Evolutionary conservation across 257 asterid genomes (phyloP), one percentile per base, ranked within the genome.

Genomic region (Jaltomata sinuosa): DNA sequence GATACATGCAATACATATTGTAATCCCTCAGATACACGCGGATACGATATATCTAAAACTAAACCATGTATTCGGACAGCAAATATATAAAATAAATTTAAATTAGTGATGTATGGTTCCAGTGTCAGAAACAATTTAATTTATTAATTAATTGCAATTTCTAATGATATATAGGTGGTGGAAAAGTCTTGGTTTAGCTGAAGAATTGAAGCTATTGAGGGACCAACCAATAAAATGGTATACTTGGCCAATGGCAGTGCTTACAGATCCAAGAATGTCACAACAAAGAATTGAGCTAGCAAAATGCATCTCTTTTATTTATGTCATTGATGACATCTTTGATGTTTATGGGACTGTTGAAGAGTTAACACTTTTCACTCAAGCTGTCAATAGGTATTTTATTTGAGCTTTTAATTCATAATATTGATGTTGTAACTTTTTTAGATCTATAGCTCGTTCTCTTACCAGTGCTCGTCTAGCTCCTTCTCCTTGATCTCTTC

Each of bases 151-250:
- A n/a, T n/a, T n/a, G n/a, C n/a, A n/a, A n/a, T n/a, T n/a, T n/a
- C n/a, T n/a, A n/a, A n/a, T n/a, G n/a, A n/a, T n/a, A n/a, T 61
- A 22, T 78, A 92, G 94, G 83, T 92, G 94, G 93, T 89, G 94
- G 96, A 82, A 59, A 2, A 87, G 74, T 29, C 80, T 91, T 31
- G 88, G 90, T 4, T 67, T 90, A 11, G 47, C 54, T 0, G n/a
- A 47, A 65, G 92, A 90, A 4, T 83, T 90, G 53, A 85, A 87
- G 87, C 49, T 55, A 2, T 87, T 87, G 7, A 78, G 91, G 69
- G 76, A 89, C 78, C 91, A 87, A 55, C 91, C 89, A 22, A 19
- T 80, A 27, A 89, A 89, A 85, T 89, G 90, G 90, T 85, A 89
- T 78, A 52, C 86, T 8, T 87, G 91, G 87, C 19, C 89, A 36